A percentile compares a stretch with the other conserved stretches of the same genome.
Conservation (phyloP, 169 alveolate genomes). For the Eimeria falciformis region DNA sequence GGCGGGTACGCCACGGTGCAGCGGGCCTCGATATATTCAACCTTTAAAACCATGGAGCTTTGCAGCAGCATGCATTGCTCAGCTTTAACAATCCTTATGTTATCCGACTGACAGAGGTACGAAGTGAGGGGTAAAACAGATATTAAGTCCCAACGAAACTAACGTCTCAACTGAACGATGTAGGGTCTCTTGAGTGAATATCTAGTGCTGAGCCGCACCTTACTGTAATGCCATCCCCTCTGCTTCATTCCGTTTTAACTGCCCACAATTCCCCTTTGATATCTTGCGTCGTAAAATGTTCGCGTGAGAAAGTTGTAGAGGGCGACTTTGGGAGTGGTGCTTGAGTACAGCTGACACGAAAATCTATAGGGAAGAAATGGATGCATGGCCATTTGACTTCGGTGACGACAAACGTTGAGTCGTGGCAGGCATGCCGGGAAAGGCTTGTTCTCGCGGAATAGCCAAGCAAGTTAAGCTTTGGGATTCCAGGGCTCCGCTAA, state of each 20-base stretch:
- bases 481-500: too few species aligned
- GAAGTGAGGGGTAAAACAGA: too few species aligned
- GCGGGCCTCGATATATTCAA: constrained; percentile 76
- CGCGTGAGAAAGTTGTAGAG: constrained; percentile 80
- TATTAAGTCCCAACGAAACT: neutral
- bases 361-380: constrained; percentile 51
- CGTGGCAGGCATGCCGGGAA: too few species aligned
- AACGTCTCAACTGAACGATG: too few species aligned
- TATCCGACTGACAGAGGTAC: constrained; percentile 64
- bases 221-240: constrained; percentile 75
- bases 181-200: too few species aligned
- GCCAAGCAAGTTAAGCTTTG: too few species aligned
- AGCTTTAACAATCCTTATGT: constrained; percentile 70
- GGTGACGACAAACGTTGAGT: too few species aligned
- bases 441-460: too few species aligned
- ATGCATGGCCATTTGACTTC: too few species aligned
- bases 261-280: constrained; percentile 31
- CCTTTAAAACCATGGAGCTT: constrained; percentile 46
- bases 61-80: constrained; percentile 73
- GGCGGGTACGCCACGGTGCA: constrained; percentile 65
- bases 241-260: constrained; percentile 26
- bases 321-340: constrained; percentile 79
- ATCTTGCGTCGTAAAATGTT: constrained; percentile 33
- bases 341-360: constrained; percentile 73
- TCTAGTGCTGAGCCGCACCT: constrained; percentile 60